Conservation (phyloP, 345 rosid genomes). For the Melaleuca quinquenervia region DNA sequence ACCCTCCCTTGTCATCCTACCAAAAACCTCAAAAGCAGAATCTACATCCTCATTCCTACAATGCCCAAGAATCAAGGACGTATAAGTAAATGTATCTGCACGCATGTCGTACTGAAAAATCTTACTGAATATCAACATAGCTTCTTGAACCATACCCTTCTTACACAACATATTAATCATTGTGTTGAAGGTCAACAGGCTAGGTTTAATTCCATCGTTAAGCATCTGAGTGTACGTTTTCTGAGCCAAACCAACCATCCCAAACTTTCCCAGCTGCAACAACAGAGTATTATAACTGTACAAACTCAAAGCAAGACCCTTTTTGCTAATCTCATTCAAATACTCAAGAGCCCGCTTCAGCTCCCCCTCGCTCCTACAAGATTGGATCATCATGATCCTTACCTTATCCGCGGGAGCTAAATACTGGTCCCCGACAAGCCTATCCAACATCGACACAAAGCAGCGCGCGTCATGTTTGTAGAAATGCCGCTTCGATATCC, state of each 20-base stretch:
- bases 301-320: slow-evolving; percentile 29
- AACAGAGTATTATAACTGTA: slow-evolving; percentile 46
- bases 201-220: slow-evolving; percentile 36
- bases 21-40: slow-evolving; percentile 35
- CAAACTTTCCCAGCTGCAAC: slow-evolving; percentile 49
- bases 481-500: slow-evolving; percentile 38
- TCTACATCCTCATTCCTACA: slow-evolving; percentile 39
- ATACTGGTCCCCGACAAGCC: slow-evolving; percentile 29
- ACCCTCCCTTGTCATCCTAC: slow-evolving; percentile 43
- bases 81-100: slow-evolving; percentile 46
- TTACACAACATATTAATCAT: slow-evolving; percentile 47
- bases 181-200: slow-evolving; percentile 44
- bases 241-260: slow-evolving; percentile 34
- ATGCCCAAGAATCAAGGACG: slow-evolving; percentile 59
- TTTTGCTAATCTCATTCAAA: slow-evolving; percentile 19
- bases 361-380: slow-evolving; percentile 35
- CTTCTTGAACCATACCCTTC: slow-evolving; percentile 40
- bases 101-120: slow-evolving; percentile 29
- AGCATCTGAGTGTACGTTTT: slow-evolving; percentile 27
- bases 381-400: slow-evolving; percentile 50
- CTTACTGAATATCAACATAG: slow-evolving; percentile 32
- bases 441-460: slow-evolving; percentile 32
- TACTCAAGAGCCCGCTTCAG: slow-evolving; percentile 32
- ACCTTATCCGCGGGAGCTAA: slow-evolving; percentile 37
- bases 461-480: slow-evolving; percentile 41